Evolutionary conservation across 2,329 filamentous ascomycete genomes (phyloP).

Genomic region (Penicillium sp.): DNA sequence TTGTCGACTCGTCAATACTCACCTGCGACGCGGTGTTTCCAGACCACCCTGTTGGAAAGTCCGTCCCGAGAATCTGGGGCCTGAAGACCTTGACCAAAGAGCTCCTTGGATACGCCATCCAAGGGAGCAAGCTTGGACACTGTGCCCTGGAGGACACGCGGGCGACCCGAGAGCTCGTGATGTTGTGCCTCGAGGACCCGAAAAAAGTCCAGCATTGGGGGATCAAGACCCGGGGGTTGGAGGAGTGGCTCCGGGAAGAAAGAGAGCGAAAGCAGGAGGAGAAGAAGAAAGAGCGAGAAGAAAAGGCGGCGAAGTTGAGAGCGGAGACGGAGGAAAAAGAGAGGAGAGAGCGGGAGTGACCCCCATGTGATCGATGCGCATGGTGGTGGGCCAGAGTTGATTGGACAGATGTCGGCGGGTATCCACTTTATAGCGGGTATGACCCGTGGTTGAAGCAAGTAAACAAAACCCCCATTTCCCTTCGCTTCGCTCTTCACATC

Average conservation of each 20-base stretch:
- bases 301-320: not conserved
- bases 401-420: too few species aligned
- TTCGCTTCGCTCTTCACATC: too few species aligned
- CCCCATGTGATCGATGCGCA: too few species aligned
- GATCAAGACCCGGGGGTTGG: not conserved
- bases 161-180: constrained; percentile 50
- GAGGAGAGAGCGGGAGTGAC: not conserved
- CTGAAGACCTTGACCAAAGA: constrained; percentile 39
- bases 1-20: constrained; percentile 50
- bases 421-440: too few species aligned
- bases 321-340: not conserved
- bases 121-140: constrained; percentile 40
- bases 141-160: constrained; percentile 53
- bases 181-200: constrained; percentile 48
- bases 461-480: too few species aligned
- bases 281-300: not conserved
- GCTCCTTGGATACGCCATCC: constrained; percentile 40
- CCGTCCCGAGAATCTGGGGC: constrained; percentile 27
- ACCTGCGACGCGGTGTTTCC: constrained; percentile 34
- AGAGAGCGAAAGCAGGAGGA: not conserved
- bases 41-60: not conserved
- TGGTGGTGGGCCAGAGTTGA: too few species aligned
- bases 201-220: constrained; percentile 39
- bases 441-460: too few species aligned
- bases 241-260: constrained; percentile 1